A percentile compares a stretch with the other conserved stretches of the same genome.
phyloP scores from a whole-genome alignment of 495 filamentous ascomycete species.

The Penicillium lividum region DNA sequence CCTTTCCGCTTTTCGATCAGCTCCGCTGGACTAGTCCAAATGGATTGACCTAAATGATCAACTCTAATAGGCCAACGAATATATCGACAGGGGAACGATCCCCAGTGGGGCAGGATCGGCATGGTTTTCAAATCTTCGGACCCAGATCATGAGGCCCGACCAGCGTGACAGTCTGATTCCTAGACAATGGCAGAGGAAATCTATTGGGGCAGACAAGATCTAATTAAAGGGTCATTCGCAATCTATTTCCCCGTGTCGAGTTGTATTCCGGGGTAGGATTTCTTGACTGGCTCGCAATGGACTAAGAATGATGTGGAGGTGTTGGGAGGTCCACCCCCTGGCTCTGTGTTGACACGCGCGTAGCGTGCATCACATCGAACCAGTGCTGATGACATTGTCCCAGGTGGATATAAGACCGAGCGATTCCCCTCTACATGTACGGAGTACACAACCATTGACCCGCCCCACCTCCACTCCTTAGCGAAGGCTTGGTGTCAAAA shows the following conservation, averaged over 20 bases:
- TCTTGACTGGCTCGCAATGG: neutral
- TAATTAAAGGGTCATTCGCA: constrained; percentile 19
- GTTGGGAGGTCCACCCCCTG: constrained; percentile 3
- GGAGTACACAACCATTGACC: neutral
- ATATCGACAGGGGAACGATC: constrained; percentile 17
- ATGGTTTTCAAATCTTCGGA: constrained; percentile 15
- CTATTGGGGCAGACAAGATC: neutral
- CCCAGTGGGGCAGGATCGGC: constrained; percentile 29
- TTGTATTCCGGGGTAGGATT: constrained; percentile 27
- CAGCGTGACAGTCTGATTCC: constrained; percentile 19
- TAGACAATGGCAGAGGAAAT: neutral
- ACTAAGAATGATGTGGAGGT: constrained; percentile 8
- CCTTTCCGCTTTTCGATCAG: constrained; percentile 19
- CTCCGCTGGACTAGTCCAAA: constrained; percentile 16
- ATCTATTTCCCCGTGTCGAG: constrained; percentile 25
- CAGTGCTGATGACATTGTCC: neutral
- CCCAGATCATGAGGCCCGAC: constrained; percentile 24
- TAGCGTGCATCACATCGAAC: constrained; percentile 8
- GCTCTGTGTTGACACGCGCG: constrained; percentile 13
- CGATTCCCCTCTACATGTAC: constrained; percentile 3
- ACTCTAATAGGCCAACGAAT: constrained; percentile 10
- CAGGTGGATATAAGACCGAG: constrained; percentile 18
- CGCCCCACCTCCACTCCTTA: neutral
- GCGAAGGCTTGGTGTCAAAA: constrained; percentile 13
- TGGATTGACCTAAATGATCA: constrained; percentile 1